Evolutionary conservation across 75 land plant genomes (phyloP).

Genomic region (Pinus taeda): DNA sequence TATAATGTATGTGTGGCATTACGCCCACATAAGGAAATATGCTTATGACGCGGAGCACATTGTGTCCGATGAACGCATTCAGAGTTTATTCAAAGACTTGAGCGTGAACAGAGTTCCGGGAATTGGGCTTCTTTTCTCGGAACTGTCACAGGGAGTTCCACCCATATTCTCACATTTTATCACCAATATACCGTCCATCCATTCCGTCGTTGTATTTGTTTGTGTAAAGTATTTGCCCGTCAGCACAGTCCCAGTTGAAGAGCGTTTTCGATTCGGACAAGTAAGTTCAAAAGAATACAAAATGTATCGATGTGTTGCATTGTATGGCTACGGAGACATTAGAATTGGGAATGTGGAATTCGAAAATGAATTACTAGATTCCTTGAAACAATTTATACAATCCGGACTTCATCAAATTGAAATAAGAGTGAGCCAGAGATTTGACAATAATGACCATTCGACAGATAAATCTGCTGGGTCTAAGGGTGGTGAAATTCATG

Average conservation of each 20-base stretch:
- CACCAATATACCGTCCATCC: constrained; percentile 45
- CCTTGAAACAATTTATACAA: constrained; percentile 36
- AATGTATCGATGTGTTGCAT: constrained; percentile 53
- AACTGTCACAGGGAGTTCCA: constrained; percentile 63
- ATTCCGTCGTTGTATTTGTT: constrained; percentile 54
- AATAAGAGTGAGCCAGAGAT: constrained; percentile 5
- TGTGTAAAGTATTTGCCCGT: constrained; percentile 59
- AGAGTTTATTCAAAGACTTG: constrained; percentile 17
- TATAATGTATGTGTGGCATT: constrained; percentile 65
- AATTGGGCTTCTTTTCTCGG: constrained; percentile 55
- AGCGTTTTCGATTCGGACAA: constrained; percentile 49
- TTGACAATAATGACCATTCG: no score
- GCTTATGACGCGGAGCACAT: constrained; percentile 46
- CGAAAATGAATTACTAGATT: constrained; percentile 33
- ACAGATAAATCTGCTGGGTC: no score
- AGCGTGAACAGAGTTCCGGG: constrained; percentile 43
- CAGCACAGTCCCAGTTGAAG: constrained; percentile 34
- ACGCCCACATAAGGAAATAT: constrained; percentile 30
- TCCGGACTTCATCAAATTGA: no score
- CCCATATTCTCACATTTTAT: constrained; percentile 55
- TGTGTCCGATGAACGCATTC: constrained; percentile 35
- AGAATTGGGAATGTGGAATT: constrained; percentile 28
- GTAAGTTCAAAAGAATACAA: constrained; percentile 38
- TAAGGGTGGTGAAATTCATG: no score
- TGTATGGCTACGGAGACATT: constrained; percentile 61